phyloP scores from a whole-genome alignment of 192 early-diverging fungal genomes.

The Pilobolus umbonatus region DNA sequence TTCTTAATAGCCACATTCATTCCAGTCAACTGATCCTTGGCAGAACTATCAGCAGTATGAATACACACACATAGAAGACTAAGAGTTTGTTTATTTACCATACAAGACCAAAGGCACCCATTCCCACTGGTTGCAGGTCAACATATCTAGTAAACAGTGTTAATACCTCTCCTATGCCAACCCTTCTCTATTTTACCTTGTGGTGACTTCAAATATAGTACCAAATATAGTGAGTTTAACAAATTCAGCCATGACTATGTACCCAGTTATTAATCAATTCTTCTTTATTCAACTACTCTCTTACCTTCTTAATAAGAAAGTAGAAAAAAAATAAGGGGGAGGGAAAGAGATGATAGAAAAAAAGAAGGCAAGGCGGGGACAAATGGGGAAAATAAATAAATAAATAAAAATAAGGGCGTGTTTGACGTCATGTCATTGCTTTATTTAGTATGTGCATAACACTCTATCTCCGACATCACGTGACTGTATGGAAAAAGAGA shows the following conservation, averaged over 20 bases:
- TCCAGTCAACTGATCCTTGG: conserved; percentile 81
- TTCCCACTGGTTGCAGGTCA: conserved; percentile 89
- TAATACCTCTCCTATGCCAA: background rate
- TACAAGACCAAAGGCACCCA: conserved; percentile 97
- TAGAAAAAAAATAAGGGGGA: background rate
- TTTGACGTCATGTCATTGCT: background rate
- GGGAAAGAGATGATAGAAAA: background rate
- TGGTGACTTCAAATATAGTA: conserved; percentile 81
- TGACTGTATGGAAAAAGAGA: too few species aligned
- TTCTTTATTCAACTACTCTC: too few species aligned
- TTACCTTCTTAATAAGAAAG: background rate
- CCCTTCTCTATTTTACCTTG: conserved; percentile 37
- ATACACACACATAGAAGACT: background rate
- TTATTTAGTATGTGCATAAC: background rate
- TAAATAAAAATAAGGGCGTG: background rate
- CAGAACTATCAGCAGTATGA: conserved; percentile 54
- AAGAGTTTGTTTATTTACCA: conserved; percentile 54
- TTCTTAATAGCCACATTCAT: conserved; percentile 93
- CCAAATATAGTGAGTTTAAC: conserved; percentile 76
- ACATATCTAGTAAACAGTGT: conserved; percentile 61
- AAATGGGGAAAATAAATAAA: too few species aligned
- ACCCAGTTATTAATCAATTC: too few species aligned
- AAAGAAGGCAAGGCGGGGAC: too few species aligned
- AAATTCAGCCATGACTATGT: conserved; percentile 58
- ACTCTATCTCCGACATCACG: too few species aligned